Evolutionary conservation across 2,329 filamentous ascomycete species (phyloP), one percentile per base, ranked within the genome.

Genomic region (Remersonia thermophila): DNA sequence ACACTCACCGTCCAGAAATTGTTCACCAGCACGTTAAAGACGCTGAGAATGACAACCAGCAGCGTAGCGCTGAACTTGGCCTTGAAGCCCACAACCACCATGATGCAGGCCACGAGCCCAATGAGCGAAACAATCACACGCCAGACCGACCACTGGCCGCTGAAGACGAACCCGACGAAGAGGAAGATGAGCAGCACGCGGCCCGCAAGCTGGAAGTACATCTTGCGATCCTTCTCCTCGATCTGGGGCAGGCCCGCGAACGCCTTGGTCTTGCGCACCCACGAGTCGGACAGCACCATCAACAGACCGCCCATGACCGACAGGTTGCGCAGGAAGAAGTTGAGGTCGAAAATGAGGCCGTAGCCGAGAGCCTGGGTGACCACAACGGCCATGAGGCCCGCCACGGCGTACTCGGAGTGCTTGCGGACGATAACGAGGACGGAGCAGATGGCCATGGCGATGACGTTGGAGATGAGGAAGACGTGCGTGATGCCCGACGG

Each of bases 71-170:
- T 95, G 70, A 86, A 93, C 77, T 98, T 98, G 55, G 91, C 89
- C 77, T 98, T 98, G 77, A 98, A 98, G 30, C 91, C 91, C 47
- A 98, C 91, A 36, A 95, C 84, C 43, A 98, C 91, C 91, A 98
- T 98, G 53, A 98, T 73, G 55, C 87, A 96, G 43, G 91, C 89
- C 39, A 95, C 70, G 39, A 93, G 76, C 38, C 91, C 91, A 43
- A 96, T 64, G 45, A 86, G 51, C 47, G 83, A 91, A 48, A 95
- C 87, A 36, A 86, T 52, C 34, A 96, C 72, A 55, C 91, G 77
- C 72, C 86, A 86, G 53, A 95, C 62, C 54, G 77, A 83, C 91
- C 91, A 98, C 53, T 87, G 71, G 49, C 91, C 91, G 39, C 84
- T 83, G 65, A 95, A 94, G 52, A 98, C 82, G 55, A 98, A 98